Percentiles rank a stretch among this genome's conserved stretches.
phyloP scores from a whole-genome alignment of 805 yeast genomes.

The Clavispora carvajalis region DNA sequence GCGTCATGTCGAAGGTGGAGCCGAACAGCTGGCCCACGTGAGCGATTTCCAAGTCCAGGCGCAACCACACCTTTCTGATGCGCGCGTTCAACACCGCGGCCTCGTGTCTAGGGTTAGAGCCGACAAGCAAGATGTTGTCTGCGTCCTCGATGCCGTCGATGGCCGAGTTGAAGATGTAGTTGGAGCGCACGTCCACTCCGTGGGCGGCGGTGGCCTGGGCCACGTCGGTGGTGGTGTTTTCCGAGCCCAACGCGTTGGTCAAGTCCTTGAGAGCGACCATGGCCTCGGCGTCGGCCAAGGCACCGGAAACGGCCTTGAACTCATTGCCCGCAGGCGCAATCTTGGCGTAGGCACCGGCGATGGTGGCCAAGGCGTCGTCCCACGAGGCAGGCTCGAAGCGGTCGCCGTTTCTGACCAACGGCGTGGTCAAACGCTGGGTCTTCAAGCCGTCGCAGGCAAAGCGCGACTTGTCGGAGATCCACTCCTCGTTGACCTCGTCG shows the following conservation, averaged over 20 bases:
- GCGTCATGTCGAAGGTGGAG: constrained; percentile 62
- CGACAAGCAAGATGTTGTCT: constrained; percentile 73
- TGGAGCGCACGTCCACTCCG: constrained; percentile 72
- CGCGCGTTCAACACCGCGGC: constrained; percentile 85
- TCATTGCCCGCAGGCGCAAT: constrained; percentile 62
- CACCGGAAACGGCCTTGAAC: constrained; percentile 77
- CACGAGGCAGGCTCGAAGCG: constrained; percentile 71
- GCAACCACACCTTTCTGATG: constrained; percentile 76
- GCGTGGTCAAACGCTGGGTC: constrained; percentile 80
- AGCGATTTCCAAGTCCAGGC: constrained; percentile 60
- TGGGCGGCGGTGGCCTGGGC: constrained; percentile 51
- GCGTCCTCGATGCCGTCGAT: constrained; percentile 78
- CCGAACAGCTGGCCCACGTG: constrained; percentile 75
- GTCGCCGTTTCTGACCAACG: constrained; percentile 67
- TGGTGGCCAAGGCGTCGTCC: constrained; percentile 76
- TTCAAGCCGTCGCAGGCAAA: constrained; percentile 82
- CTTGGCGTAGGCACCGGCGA: constrained; percentile 55
- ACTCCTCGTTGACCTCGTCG: constrained; percentile 84
- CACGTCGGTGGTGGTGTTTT: constrained; percentile 71
- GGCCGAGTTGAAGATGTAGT: constrained; percentile 74
- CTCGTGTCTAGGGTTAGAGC: constrained; percentile 86
- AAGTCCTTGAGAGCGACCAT: constrained; percentile 79
- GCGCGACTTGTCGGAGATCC: constrained; percentile 86
- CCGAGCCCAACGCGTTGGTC: constrained; percentile 71
- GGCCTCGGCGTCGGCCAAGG: constrained; percentile 76